A percentile compares a stretch with the other conserved stretches of the same genome.
phyloP scores from a whole-genome alignment of 1,139 yeast species.

The Zygoascus sp. region DNA sequence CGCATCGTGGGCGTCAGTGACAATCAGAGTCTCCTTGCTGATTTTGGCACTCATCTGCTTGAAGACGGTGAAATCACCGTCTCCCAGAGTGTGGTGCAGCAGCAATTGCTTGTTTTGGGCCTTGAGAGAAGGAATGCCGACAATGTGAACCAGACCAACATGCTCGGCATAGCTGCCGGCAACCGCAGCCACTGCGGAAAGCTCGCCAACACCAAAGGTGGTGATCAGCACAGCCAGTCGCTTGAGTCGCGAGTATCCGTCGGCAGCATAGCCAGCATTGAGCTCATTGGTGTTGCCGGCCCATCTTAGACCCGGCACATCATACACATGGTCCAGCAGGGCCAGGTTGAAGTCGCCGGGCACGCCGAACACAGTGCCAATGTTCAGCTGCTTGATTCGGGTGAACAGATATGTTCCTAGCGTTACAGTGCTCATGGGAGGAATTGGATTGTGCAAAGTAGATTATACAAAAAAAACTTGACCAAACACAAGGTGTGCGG shows the following conservation, averaged over 20 bases:
- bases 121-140: conserved; percentile 57
- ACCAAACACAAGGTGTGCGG: too few relatives aligned
- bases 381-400: conserved; percentile 45
- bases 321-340: conserved; percentile 55
- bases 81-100: conserved; percentile 70
- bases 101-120: conserved; percentile 60
- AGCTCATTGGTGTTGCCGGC: conserved; percentile 47
- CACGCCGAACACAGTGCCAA: conserved; percentile 47
- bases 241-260: conserved; percentile 63
- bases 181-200: conserved; percentile 61
- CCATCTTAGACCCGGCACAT: conserved; percentile 40
- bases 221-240: conserved; percentile 56
- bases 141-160: conserved; percentile 60
- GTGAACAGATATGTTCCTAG: conserved; percentile 50
- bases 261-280: conserved; percentile 59
- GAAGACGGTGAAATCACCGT: conserved; percentile 80
- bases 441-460: neutral
- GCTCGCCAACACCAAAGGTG: conserved; percentile 71
- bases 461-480: too few relatives aligned
- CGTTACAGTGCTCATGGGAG: conserved; percentile 28
- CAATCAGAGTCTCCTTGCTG: conserved; percentile 58
- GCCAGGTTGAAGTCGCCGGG: conserved; percentile 70
- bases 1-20: conserved; percentile 59
- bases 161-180: conserved; percentile 67
- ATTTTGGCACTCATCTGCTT: conserved; percentile 68